Conservation (phyloP, 1,284 basidiomycete genomes). For the Malassezia yamatoensis region DNA sequence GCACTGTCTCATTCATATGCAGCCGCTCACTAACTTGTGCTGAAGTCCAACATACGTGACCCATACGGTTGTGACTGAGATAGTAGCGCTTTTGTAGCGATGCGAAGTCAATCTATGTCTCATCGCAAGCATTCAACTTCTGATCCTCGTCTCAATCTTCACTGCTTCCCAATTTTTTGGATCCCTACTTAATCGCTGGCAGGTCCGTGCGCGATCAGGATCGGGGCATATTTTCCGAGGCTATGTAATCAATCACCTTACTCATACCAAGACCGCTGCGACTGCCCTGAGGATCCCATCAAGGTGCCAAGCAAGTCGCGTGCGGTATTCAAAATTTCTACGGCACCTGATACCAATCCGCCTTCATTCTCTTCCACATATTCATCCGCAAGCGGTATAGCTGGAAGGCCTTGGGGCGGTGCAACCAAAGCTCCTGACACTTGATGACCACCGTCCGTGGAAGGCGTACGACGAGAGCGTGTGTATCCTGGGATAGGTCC, state of each 20-base stretch:
- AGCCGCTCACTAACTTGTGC: no score
- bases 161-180: background rate
- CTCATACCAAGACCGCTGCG: conserved; percentile 8
- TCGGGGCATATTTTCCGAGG: no score
- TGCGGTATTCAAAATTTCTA: conserved; percentile 46
- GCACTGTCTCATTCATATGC: no score
- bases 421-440: conserved; percentile 31
- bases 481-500: background rate
- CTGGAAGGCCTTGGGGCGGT: conserved; percentile 32
- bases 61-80: background rate
- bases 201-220: no score
- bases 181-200: background rate
- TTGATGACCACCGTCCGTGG: conserved; percentile 15
- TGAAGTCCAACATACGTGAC: no score
- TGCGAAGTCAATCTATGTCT: background rate
- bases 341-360: conserved; percentile 32
- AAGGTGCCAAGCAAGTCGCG: conserved; percentile 41
- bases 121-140: background rate
- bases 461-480: background rate
- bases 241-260: background rate
- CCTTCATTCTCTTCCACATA: conserved; percentile 46
- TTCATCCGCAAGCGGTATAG: conserved; percentile 41
- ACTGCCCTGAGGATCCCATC: conserved; percentile 5
- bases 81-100: background rate
- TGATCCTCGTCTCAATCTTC: background rate